Percentiles rank a stretch among this genome's conserved stretches.
Conservation (phyloP, 805 yeast genomes). For the Starmerella lactis-condensi region DNA sequence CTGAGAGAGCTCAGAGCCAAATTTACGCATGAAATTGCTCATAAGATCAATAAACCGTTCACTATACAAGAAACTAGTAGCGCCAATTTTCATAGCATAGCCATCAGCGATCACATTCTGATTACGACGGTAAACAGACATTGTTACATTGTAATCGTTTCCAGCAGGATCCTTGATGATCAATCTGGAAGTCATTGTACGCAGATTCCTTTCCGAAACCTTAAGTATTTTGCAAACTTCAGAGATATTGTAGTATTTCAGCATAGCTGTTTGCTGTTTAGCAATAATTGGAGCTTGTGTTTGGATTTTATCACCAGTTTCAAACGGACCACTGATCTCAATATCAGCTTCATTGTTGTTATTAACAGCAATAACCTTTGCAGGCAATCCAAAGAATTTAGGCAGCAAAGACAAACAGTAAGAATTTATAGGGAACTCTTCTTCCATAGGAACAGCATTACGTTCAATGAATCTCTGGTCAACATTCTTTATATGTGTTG, state of each 20-base stretch:
- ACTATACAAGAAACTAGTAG: conserved; percentile 63
- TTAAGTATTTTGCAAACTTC: conserved; percentile 42
- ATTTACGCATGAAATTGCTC: conserved; percentile 38
- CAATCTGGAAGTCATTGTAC: conserved; percentile 59
- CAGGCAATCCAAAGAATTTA: conserved; percentile 67
- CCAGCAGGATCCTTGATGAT: conserved; percentile 33
- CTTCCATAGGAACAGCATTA: conserved; percentile 55
- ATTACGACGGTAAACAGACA: conserved; percentile 67
- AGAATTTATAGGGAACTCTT: conserved; percentile 62
- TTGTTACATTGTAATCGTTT: conserved; percentile 49
- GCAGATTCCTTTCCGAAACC: conserved; percentile 46
- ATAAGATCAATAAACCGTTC: conserved; percentile 52
- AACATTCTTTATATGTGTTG: conserved; percentile 46
- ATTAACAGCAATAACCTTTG: conserved; percentile 27
- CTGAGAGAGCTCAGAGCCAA: conserved; percentile 29
- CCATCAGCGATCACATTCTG: conserved; percentile 73
- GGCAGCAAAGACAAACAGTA: conserved; percentile 68
- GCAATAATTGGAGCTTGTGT: conserved; percentile 45
- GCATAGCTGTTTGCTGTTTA: conserved; percentile 33
- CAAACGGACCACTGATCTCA: conserved; percentile 13
- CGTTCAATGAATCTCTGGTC: conserved; percentile 59
- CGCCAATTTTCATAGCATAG: conserved; percentile 45
- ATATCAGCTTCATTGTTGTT: conserved; percentile 22
- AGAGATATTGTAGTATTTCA: conserved; percentile 45
- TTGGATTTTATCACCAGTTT: conserved; percentile 33